Evolutionary conservation across 1,284 basidiomycete species (phyloP), one percentile per base, ranked within the genome.

Genomic region (Sanguinoderma infundibulare): DNA sequence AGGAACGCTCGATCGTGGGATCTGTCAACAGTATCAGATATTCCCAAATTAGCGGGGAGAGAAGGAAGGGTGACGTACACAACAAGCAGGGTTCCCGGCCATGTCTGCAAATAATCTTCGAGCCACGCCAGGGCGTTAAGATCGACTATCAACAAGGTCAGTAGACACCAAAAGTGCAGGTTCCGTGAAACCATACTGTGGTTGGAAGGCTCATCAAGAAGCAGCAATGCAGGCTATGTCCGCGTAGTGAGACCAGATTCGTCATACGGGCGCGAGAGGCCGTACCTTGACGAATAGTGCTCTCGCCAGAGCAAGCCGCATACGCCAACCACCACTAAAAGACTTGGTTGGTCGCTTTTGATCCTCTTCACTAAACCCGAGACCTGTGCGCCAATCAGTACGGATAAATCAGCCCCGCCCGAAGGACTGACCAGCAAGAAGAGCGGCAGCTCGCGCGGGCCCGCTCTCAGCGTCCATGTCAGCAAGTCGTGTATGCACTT

Each of bases 381-480:
- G 85, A 72, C 91, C 91, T 90, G 61, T 49, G 26, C 65, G 22
- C 5, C 12, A 20, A 55, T 47, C 17, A 39, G 22, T n/a, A 53
- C 26, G 20, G n/a, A 32, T 34, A 3, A 10, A 5, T 3, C 9
- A 1, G 39, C 40, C 7, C 8, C 22, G 17, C 47, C 28, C 35
- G 39, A 15, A 30, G 14, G 36, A 57, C 74, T 53, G 61, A 88
- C 96, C 96, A 44, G 94, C 95, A 51, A 99, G 83, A 30, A 98
- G 80, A 7, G 92, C 85, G 5, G 95, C 95, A 20, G 98, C 98
- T 63, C 98, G 81, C 5, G 95, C 92, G 10, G 98, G 98, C 5
- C 96, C 98, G 67, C 93, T 97, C 73, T 96, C 97, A 3, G 97
- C 97, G 69, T 99, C 98, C 91, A 99, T 99, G 53, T 99, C 98